A percentile compares a stretch with the other conserved stretches of the same genome.
These are phyloP conservation scores for Colletotrichum higginsianum DNA, from an alignment of 2,329 filamentous ascomycete species.

Conservation along the genomic window DNA sequence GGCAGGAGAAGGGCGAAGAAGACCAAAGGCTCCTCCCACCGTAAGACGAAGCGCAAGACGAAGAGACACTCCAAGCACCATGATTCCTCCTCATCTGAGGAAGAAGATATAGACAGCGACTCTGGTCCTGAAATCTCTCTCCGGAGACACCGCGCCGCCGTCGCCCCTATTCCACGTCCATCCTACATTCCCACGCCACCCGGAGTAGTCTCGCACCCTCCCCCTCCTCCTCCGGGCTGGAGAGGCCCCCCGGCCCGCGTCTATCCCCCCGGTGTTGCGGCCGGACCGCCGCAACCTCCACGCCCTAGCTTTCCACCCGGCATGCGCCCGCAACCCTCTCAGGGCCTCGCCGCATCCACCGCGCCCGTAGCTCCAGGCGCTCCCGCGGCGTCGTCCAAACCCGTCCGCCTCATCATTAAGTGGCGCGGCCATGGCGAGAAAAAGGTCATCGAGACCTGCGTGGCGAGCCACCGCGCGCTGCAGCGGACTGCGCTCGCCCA, in stretches of 20 bases:
- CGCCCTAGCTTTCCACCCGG: conserved; percentile 24
- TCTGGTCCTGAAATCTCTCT: conserved; percentile 44
- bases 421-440: conserved; percentile 50
- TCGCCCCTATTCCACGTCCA: conserved; percentile 6
- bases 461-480: conserved; percentile 27
- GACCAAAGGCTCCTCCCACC: conserved; percentile 10
- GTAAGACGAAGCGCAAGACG: conserved; percentile 32
- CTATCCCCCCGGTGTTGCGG: conserved; percentile 38
- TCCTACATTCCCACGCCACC: conserved; percentile 46
- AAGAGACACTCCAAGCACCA: conserved; percentile 11
- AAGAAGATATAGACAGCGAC: conserved; percentile 11
- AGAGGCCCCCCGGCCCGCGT: conserved; percentile 27
- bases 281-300: conserved; percentile 16
- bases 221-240: conserved; percentile 33
- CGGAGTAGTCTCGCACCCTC: conserved; percentile 23
- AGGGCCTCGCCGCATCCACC: neutral
- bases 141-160: conserved; percentile 43
- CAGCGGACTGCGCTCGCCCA: conserved; percentile 42
- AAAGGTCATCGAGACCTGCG: conserved; percentile 49
- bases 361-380: conserved; percentile 18
- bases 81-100: conserved; percentile 7
- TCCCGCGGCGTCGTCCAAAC: conserved; percentile 39
- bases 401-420: conserved; percentile 47
- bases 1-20: conserved; percentile 15
- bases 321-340: conserved; percentile 16